Evolutionary conservation across 371 early-diverging fungal species (phyloP).

Genomic region (Gilbertella persicaria): DNA sequence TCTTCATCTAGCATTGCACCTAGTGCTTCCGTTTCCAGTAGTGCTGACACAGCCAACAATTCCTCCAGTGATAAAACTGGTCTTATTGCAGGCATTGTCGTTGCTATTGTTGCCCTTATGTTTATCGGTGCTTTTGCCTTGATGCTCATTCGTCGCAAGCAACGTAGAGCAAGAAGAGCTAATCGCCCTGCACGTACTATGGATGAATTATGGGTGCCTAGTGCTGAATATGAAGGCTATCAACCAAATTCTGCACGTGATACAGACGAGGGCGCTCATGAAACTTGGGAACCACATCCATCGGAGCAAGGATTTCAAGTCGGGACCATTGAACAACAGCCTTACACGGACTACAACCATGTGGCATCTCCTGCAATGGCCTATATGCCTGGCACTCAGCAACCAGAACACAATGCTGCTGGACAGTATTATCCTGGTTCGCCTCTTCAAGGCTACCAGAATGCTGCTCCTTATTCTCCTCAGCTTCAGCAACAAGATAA

Average conservation of each 20-base stretch:
- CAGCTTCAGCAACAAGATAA: constrained; percentile 1
- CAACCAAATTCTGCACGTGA: no score
- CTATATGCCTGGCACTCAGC: not conserved
- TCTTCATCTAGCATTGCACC: not conserved
- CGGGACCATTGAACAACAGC: not conserved
- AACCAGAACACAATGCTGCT: not conserved
- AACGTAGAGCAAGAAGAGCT: not conserved
- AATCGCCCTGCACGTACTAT: not conserved
- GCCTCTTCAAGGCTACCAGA: not conserved
- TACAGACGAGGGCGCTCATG: not conserved
- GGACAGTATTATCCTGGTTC: not conserved
- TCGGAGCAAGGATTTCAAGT: constrained; percentile 1
- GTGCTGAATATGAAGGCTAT: not conserved
- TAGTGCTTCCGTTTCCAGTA: not conserved
- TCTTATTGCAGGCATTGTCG: constrained; percentile 3
- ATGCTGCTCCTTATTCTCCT: not conserved
- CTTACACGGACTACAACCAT: not conserved
- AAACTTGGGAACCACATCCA: not conserved
- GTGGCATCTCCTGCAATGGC: constrained; percentile 6
- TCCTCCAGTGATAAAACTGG: not conserved
- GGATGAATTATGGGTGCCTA: not conserved
- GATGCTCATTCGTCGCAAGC: constrained; percentile 2
- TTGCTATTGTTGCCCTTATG: constrained; percentile 1
- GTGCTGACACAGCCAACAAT: not conserved
- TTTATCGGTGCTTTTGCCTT: constrained; percentile 4